Conservation (phyloP, 2,329 filamentous ascomycete species). For the Clathrospora elynae region DNA sequence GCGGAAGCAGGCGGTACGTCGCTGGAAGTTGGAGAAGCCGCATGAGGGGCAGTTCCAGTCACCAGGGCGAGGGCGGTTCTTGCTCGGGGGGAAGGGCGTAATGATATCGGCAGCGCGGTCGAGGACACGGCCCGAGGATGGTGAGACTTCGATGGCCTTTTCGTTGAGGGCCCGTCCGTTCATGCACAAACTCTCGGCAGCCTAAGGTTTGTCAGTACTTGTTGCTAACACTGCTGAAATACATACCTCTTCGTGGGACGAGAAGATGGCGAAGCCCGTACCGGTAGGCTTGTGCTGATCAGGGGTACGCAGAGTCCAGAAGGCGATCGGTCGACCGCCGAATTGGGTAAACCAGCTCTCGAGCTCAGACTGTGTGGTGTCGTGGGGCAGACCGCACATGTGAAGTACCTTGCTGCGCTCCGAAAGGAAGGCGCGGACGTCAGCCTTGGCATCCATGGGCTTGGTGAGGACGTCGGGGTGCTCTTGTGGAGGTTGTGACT, state of each 20-base stretch:
- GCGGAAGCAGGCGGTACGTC: conserved; percentile 96
- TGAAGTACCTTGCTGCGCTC: conserved; percentile 98
- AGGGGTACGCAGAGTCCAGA: conserved; percentile 96
- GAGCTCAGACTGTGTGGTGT: conserved; percentile 96
- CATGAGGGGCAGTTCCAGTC: conserved; percentile 99
- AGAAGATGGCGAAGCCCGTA: conserved; percentile 97
- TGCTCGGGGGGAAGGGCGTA: conserved; percentile 96
- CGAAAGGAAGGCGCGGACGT: conserved; percentile 92
- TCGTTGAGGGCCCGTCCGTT: conserved; percentile 97
- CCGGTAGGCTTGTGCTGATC: conserved; percentile 99
- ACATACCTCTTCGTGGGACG: conserved; percentile 95
- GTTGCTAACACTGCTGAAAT: not conserved
- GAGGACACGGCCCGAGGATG: conserved; percentile 93
- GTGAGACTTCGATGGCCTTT: conserved; percentile 98
- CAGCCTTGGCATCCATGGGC: conserved; percentile 94
- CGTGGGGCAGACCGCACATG: conserved; percentile 95
- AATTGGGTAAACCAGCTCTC: conserved; percentile 99
- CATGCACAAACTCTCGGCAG: conserved; percentile 98
- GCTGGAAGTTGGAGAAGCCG: conserved; percentile 99
- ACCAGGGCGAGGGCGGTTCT: conserved; percentile 94
- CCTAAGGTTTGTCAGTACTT: conserved; percentile 58
- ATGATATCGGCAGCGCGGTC: conserved; percentile 95
- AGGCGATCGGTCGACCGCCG: conserved; percentile 94
- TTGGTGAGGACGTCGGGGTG: conserved; percentile 93
- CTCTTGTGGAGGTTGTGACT: conserved; percentile 91